These are phyloP conservation scores for Macrotyloma uniflorum DNA, from an alignment of 306 rosid genomes.

Conservation along the genomic window DNA sequence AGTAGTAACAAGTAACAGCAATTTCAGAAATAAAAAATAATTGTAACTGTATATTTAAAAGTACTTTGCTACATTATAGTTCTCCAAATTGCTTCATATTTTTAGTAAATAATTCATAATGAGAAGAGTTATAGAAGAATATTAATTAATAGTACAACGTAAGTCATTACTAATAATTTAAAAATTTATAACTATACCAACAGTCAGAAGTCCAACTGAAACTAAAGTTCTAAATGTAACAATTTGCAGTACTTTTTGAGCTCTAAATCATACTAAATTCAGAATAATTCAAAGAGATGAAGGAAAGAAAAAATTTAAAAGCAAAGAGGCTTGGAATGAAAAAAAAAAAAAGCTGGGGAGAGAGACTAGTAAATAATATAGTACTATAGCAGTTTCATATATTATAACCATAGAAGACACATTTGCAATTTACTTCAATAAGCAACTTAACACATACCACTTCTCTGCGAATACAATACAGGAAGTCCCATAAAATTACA, in stretches of 20 bases:
- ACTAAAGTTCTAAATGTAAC: background rate
- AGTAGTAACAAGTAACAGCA: slow-evolving; percentile 20
- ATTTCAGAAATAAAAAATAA: background rate
- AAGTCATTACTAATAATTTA: background rate
- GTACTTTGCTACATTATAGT: background rate
- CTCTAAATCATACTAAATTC: background rate
- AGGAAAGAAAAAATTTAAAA: background rate
- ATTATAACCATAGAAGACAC: background rate
- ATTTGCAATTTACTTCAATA: background rate
- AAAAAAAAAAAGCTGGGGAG: background rate
- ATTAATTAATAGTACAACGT: background rate
- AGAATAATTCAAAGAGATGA: slow-evolving; percentile 19
- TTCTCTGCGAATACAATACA: slow-evolving; percentile 54
- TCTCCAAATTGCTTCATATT: background rate
- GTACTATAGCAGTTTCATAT: background rate
- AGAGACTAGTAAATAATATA: background rate
- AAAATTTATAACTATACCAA: background rate
- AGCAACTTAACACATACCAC: slow-evolving; percentile 56
- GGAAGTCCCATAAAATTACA: slow-evolving; percentile 98
- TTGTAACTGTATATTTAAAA: background rate
- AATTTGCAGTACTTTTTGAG: background rate
- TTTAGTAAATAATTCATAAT: background rate
- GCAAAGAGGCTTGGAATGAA: background rate
- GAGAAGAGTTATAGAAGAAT: background rate
- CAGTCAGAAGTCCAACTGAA: background rate